These are phyloP conservation scores for Trifolium repens DNA, from an alignment of 306 rosid species.

Conservation along the genomic window DNA sequence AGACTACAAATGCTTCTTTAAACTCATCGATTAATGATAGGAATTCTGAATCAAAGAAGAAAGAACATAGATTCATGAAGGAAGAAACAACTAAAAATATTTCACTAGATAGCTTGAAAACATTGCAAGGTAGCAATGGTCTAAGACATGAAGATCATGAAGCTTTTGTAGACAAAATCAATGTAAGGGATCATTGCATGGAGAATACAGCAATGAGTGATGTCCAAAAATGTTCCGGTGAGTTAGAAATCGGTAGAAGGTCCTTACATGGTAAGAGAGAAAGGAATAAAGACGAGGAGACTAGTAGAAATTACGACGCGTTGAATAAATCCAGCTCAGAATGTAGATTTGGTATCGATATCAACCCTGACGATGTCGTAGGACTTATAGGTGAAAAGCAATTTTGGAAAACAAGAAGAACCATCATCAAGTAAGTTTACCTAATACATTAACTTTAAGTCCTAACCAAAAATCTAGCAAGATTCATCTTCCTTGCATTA, in stretches of 20 bases:
- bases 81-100: conserved; percentile 46
- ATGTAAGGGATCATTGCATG: conserved; percentile 41
- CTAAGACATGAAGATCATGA: conserved; percentile 34
- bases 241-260: conserved; percentile 40
- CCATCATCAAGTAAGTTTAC: conserved; percentile 68
- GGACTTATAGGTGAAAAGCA: conserved; percentile 65
- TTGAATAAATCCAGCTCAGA: conserved; percentile 43
- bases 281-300: conserved; percentile 40
- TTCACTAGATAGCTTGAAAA: conserved; percentile 48
- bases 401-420: conserved; percentile 68
- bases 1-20: conserved; percentile 39
- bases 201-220: conserved; percentile 41
- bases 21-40: conserved; percentile 39
- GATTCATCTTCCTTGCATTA: too few relatives aligned
- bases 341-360: conserved; percentile 33
- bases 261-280: conserved; percentile 43
- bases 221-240: conserved; percentile 39
- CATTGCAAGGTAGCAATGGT: conserved; percentile 42
- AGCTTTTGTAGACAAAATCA: conserved; percentile 41
- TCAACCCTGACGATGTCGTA: conserved; percentile 64
- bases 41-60: conserved; percentile 44
- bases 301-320: conserved; percentile 32
- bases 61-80: conserved; percentile 35
- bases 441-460: too few relatives aligned
- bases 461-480: too few relatives aligned